These are phyloP conservation scores for Ganoderma meredithae DNA, from an alignment of 1,284 basidiomycete genomes.

Conservation along the genomic window DNA sequence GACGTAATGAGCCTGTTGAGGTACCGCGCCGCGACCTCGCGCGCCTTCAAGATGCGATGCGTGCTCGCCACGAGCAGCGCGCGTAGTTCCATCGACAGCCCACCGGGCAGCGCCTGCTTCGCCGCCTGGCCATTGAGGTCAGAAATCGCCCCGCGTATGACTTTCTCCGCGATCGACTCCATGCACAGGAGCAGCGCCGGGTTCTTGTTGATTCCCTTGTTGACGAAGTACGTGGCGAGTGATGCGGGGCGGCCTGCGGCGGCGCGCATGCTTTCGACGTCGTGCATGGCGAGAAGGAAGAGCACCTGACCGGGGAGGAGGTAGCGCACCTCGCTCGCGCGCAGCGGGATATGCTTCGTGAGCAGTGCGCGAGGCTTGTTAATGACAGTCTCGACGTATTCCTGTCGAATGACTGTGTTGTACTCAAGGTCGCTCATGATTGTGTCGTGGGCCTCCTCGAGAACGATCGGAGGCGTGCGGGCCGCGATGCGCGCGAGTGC, in stretches of 20 bases:
- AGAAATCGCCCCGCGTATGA: slow-evolving; percentile 76
- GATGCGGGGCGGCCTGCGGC: slow-evolving; percentile 84
- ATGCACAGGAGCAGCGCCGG: slow-evolving; percentile 75
- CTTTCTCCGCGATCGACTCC: slow-evolving; percentile 89
- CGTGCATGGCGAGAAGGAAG: slow-evolving; percentile 88
- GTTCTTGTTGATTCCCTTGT: slow-evolving; percentile 85
- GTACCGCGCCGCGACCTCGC: slow-evolving; percentile 85
- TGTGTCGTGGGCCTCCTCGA: slow-evolving; percentile 86
- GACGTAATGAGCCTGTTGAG: slow-evolving; percentile 89
- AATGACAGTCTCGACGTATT: slow-evolving; percentile 82
- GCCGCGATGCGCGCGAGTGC: slow-evolving; percentile 84
- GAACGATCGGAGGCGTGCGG: slow-evolving; percentile 88
- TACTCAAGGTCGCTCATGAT: slow-evolving; percentile 93
- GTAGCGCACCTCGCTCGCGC: slow-evolving; percentile 76
- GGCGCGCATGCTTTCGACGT: slow-evolving; percentile 90
- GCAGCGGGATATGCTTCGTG: slow-evolving; percentile 73
- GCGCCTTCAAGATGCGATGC: slow-evolving; percentile 83
- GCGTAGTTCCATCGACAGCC: slow-evolving; percentile 79
- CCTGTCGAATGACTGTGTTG: slow-evolving; percentile 91
- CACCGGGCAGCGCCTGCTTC: slow-evolving; percentile 81
- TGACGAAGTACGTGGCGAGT: slow-evolving; percentile 89
- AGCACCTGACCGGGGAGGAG: slow-evolving; percentile 88
- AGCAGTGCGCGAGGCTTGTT: slow-evolving; percentile 72
- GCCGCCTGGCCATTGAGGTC: slow-evolving; percentile 79
- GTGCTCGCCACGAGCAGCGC: slow-evolving; percentile 83